Percentiles rank a stretch among this genome's conserved stretches.
phyloP scores from a whole-genome alignment of 2,329 filamentous ascomycete genomes.

The Trichoderma koningii region DNA sequence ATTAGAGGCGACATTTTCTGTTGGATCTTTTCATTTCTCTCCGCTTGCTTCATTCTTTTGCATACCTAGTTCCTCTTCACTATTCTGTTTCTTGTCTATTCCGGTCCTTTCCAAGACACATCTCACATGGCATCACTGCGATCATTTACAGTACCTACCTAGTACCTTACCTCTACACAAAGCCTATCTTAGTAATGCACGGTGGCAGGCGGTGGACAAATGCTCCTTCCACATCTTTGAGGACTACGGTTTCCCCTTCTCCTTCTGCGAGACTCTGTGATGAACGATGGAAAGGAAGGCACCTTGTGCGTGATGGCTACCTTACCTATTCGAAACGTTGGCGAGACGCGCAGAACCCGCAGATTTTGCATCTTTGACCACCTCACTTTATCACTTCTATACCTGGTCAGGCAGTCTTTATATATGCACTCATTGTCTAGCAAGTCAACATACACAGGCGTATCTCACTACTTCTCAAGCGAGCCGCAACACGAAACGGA shows the following conservation, averaged over 20 bases:
- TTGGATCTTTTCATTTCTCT: neutral
- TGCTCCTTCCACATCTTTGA: slow-evolving; percentile 8
- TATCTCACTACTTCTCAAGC: no score
- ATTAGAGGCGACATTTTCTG: slow-evolving; percentile 20
- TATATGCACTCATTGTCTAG: no score
- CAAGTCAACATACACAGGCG: no score
- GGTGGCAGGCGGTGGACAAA: slow-evolving; percentile 6
- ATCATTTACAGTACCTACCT: slow-evolving; percentile 7
- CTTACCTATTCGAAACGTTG: no score
- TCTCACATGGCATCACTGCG: slow-evolving; percentile 23
- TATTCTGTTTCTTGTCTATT: neutral
- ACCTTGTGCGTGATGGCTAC: no score
- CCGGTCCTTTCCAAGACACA: slow-evolving; percentile 17
- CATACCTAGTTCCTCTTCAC: neutral
- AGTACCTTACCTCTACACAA: neutral
- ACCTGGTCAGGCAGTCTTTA: no score
- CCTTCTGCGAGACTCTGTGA: neutral
- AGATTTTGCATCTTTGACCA: neutral
- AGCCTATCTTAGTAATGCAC: slow-evolving; percentile 21
- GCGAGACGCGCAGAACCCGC: no score
- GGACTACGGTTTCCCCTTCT: neutral
- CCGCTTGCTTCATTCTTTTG: neutral
- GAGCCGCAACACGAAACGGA: neutral
- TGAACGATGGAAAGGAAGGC: no score
- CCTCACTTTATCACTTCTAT: neutral